A percentile compares a stretch with the other conserved stretches of the same genome.
Evolutionary conservation across 2,329 filamentous ascomycete genomes (phyloP).

Genomic region (Stagonosporopsis chrysanthemi): DNA sequence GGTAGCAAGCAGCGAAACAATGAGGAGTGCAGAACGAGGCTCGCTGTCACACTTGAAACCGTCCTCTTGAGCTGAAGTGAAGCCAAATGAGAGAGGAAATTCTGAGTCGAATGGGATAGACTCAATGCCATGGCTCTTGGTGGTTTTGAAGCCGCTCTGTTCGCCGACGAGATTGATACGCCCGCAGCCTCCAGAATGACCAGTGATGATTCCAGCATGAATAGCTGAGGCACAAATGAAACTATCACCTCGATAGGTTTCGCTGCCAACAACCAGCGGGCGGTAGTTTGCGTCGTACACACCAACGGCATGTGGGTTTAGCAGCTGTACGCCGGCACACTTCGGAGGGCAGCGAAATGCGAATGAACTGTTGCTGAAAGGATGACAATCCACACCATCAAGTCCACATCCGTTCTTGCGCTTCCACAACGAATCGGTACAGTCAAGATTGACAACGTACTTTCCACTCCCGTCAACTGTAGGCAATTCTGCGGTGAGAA

Average conservation of each 20-base stretch:
- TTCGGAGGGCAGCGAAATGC: constrained; percentile 77
- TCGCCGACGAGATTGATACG: constrained; percentile 76
- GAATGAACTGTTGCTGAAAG: constrained; percentile 73
- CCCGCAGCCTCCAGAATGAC: constrained; percentile 78
- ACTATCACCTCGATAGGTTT: constrained; percentile 86
- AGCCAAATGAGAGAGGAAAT: constrained; percentile 88
- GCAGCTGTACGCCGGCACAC: constrained; percentile 68
- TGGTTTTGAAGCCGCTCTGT: constrained; percentile 67
- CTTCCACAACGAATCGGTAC: constrained; percentile 73
- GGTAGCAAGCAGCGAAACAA: constrained; percentile 78
- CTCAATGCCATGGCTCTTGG: constrained; percentile 72
- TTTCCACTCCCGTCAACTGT: constrained; percentile 67
- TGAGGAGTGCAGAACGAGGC: constrained; percentile 79
- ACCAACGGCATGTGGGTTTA: constrained; percentile 78
- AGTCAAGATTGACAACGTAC: constrained; percentile 71
- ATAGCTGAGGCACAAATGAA: constrained; percentile 88
- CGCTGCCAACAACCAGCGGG: constrained; percentile 63
- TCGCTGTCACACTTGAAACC: constrained; percentile 71
- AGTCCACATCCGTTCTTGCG: constrained; percentile 75
- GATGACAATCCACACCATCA: constrained; percentile 76
- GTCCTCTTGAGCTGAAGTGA: constrained; percentile 62
- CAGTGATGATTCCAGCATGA: constrained; percentile 77
- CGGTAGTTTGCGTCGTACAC: constrained; percentile 66
- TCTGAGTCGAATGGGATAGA: constrained; percentile 83
- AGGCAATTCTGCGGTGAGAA: constrained; percentile 68